A percentile compares a stretch with the other conserved stretches of the same genome.
Conservation (phyloP, 2,329 filamentous ascomycete genomes). For the Trichophyton equinum region DNA sequence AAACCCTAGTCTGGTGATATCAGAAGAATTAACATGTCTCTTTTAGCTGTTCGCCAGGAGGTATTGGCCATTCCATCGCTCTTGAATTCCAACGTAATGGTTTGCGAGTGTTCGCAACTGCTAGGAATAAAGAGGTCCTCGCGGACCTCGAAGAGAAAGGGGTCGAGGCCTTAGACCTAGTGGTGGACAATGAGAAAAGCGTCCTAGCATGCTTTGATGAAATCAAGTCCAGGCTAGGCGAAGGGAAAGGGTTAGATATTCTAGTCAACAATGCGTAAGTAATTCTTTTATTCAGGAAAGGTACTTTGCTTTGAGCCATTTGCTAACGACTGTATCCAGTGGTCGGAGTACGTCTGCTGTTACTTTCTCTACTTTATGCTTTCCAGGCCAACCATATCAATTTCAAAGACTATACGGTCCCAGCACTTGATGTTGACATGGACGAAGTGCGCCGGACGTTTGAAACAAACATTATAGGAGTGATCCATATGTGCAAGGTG, state of each 20-base stretch:
- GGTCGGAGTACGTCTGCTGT: slow-evolving; percentile 8
- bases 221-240: slow-evolving; percentile 34
- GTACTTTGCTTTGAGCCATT: background rate
- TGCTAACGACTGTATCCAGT: background rate
- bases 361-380: too few relatives aligned
- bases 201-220: slow-evolving; percentile 37
- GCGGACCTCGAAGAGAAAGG: slow-evolving; percentile 37
- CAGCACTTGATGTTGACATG: slow-evolving; percentile 43
- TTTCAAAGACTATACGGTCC: slow-evolving; percentile 41
- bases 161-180: slow-evolving; percentile 44
- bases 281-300: slow-evolving; percentile 3
- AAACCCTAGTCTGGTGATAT: background rate
- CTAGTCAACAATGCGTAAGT: slow-evolving; percentile 46
- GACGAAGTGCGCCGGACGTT: slow-evolving; percentile 37
- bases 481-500: slow-evolving; percentile 45
- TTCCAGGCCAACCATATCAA: background rate
- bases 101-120: slow-evolving; percentile 47
- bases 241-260: slow-evolving; percentile 39
- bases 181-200: slow-evolving; percentile 40
- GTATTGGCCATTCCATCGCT: slow-evolving; percentile 48
- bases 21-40: background rate
- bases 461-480: slow-evolving; percentile 45
- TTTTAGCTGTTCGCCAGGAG: slow-evolving; percentile 39
- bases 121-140: slow-evolving; percentile 39
- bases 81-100: slow-evolving; percentile 43